These are phyloP conservation scores for Mycena vulgaris DNA, from an alignment of 768 basidiomycete species.

Conservation along the genomic window DNA sequence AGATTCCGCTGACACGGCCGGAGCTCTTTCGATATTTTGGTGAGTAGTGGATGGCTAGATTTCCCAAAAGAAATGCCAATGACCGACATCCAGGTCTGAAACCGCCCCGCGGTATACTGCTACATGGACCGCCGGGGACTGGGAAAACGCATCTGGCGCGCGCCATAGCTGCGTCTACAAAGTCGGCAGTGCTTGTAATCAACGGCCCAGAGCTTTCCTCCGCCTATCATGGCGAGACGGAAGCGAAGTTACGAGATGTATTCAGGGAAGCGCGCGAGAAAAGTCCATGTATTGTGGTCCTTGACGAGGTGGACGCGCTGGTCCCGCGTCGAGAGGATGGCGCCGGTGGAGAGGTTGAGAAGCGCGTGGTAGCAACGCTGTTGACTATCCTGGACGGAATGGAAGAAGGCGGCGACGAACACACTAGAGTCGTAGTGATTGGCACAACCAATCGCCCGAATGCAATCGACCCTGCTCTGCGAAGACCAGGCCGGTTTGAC, in stretches of 20 bases:
- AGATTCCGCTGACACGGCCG: conserved; percentile 88
- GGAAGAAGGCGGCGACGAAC: conserved; percentile 64
- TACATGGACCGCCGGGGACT: conserved; percentile 97
- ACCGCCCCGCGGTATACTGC: conserved; percentile 94
- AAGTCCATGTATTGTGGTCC: conserved; percentile 92
- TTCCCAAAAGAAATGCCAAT: not conserved
- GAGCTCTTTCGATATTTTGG: conserved; percentile 86
- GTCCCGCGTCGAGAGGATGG: conserved; percentile 93
- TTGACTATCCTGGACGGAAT: conserved; percentile 96
- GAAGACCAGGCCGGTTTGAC: conserved; percentile 93
- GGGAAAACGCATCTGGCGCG: conserved; percentile 98
- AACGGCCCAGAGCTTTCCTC: conserved; percentile 97
- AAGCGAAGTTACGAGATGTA: conserved; percentile 89
- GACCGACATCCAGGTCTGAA: conserved; percentile 73
- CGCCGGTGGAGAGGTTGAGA: conserved; percentile 95
- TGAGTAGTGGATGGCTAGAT: conserved; percentile 45
- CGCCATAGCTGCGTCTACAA: conserved; percentile 91
- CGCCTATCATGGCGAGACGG: conserved; percentile 98
- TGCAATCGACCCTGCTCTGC: conserved; percentile 93
- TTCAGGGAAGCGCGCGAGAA: conserved; percentile 87
- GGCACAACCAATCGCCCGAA: conserved; percentile 97
- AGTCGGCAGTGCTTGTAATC: conserved; percentile 91
- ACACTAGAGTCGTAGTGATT: conserved; percentile 88
- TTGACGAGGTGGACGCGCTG: conserved; percentile 97
- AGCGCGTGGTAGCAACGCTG: conserved; percentile 94